phyloP scores from a whole-genome alignment of 73 alveolate species.

The Paramecium biaurelia region DNA sequence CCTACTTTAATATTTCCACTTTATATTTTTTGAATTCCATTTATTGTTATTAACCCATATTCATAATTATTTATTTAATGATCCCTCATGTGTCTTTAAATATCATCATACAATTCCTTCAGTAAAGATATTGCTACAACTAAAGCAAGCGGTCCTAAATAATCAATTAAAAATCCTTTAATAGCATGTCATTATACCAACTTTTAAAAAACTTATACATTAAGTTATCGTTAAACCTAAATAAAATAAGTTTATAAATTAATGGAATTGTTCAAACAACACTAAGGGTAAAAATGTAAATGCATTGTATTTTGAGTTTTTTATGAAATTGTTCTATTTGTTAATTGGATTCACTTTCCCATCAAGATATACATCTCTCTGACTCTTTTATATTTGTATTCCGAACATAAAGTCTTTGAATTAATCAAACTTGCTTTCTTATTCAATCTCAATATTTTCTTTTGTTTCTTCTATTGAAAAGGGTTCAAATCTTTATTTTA shows the following conservation, averaged over 20 bases:
- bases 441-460: neutral
- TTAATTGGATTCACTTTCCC: constrained; percentile 24
- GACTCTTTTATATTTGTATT: neutral
- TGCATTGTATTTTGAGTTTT: constrained; percentile 83
- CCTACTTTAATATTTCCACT: constrained; percentile 83
- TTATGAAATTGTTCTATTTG: constrained; percentile 66
- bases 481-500: neutral
- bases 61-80: constrained; percentile 75
- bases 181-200: constrained; percentile 69
- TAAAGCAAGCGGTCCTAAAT: constrained; percentile 92
- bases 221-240: constrained; percentile 81
- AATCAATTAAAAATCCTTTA: constrained; percentile 88
- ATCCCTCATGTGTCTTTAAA: constrained; percentile 82
- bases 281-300: constrained; percentile 87
- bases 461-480: neutral
- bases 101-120: constrained; percentile 94
- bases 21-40: constrained; percentile 38
- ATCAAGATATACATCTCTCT: neutral
- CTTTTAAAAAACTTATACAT: constrained; percentile 82
- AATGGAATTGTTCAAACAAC: constrained; percentile 86
- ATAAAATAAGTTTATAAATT: constrained; percentile 87
- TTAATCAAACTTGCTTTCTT: neutral
- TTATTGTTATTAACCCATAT: constrained; percentile 50
- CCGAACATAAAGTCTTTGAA: constrained; percentile 1
- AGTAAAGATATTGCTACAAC: constrained; percentile 88